Evolutionary conservation across 345 rosid species (phyloP), one percentile per base, ranked within the genome.

Genomic region (Murraya paniculata): DNA sequence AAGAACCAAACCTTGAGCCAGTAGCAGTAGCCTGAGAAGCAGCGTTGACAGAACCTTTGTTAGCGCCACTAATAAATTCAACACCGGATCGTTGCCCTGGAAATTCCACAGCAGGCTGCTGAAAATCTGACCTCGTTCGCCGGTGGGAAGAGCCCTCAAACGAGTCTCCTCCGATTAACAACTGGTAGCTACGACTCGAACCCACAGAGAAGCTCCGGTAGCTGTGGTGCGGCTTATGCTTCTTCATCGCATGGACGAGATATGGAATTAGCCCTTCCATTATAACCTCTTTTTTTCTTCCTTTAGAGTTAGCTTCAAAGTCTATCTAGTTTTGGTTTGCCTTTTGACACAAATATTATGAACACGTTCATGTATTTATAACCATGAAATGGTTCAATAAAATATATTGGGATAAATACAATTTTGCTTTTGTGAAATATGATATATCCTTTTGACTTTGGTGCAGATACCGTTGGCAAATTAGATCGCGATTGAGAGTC

Each of bases 201-300:
- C 89, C 91, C 10, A 33, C 78, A 18, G 89, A 86, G 18, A 77
- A 57, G 0, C 78, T 68, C n/a, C 35, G 21, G 72, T 68, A 68
- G 31, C 33, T 48, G 11, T 68, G 56, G 0, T 25, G 57, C 13
- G 57, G 72, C 57, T 9, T 68, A 4, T 45, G 57, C 35, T 25
- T 68, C 57, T 68, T 87, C 64, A 90, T 70, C 35, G 87, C 91
- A 65, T 81, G 91, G 45, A 91, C 64, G 27, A 91, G 58, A 65
- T 59, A 91, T 11, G 98, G 96, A 75, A 91, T 91, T 50, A 91
- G 79, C n/a, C 98, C 98, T 77, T 93, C 98, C 98, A 41, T 41
- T 21, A 24, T 2, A 68, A 39, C 55, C 33, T 25, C 30, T 24
- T 24, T n/a, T 28, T 67, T 21, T 4, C 48, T 22, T 66, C 70